Conservation (phyloP, 306 rosid species). For the Prunus davidiana region DNA sequence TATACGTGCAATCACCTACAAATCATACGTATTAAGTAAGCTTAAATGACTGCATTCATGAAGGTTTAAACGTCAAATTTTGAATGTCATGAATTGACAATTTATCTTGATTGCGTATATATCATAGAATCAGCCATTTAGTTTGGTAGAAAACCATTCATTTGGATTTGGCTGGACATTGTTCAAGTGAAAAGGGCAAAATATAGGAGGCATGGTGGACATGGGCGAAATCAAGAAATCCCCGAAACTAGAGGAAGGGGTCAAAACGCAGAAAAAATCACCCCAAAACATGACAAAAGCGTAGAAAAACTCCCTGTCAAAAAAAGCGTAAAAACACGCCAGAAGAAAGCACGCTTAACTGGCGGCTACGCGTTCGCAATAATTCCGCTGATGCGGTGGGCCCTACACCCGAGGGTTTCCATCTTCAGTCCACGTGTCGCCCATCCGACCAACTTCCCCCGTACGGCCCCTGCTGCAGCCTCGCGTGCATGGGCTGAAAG, state of each 20-base stretch:
- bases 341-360: slow-evolving; percentile 30
- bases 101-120: too few relatives aligned
- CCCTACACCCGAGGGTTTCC: not conserved
- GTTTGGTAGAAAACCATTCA: not conserved
- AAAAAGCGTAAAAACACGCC: slow-evolving; percentile 10
- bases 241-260: not conserved
- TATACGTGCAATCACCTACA: too few relatives aligned
- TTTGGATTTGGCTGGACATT: not conserved
- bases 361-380: slow-evolving; percentile 38
- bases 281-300: slow-evolving; percentile 2
- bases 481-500: slow-evolving; percentile 34
- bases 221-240: not conserved
- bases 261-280: not conserved
- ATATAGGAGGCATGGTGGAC: not conserved
- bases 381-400: slow-evolving; percentile 21
- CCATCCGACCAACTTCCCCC: not conserved
- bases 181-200: not conserved
- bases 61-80: too few relatives aligned
- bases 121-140: too few relatives aligned
- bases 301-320: slow-evolving; percentile 5
- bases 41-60: too few relatives aligned
- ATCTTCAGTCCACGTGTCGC: slow-evolving; percentile 10
- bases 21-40: too few relatives aligned
- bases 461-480: not conserved
- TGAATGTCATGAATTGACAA: too few relatives aligned